Percentiles rank a stretch among this genome's conserved stretches.
Conservation (phyloP, 2,329 filamentous ascomycete genomes). For the Pseudogymnoascus sp. region DNA sequence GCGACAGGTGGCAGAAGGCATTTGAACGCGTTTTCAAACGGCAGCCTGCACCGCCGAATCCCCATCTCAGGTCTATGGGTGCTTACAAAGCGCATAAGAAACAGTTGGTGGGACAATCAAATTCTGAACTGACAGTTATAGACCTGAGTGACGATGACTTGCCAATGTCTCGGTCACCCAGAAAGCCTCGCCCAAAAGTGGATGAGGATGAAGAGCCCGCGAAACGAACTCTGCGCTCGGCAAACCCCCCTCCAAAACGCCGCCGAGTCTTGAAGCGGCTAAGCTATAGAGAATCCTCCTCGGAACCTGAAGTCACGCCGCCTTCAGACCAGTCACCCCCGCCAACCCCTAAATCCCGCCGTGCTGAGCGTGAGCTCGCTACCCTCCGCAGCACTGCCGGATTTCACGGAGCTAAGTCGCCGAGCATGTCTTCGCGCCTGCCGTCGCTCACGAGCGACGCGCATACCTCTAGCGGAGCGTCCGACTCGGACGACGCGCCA, state of each 20-base stretch:
- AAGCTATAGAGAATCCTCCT: neutral
- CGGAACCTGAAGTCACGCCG: neutral
- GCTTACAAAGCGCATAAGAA: neutral
- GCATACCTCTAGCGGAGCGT: neutral
- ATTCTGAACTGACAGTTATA: neutral
- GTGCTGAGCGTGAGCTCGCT: conserved; percentile 22
- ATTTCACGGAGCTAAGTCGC: conserved; percentile 15
- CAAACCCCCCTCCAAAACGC: conserved; percentile 15
- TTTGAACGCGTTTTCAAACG: conserved; percentile 61
- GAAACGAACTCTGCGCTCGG: conserved; percentile 16
- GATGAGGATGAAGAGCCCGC: neutral
- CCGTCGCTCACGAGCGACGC: neutral
- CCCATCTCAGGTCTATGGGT: conserved; percentile 5
- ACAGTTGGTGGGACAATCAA: neutral
- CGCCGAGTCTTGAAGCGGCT: neutral
- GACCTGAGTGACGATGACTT: neutral
- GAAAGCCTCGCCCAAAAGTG: neutral
- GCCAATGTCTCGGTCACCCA: neutral
- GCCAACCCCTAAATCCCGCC: conserved; percentile 8
- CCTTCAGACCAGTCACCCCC: neutral
- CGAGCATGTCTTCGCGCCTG: neutral
- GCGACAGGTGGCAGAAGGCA: conserved; percentile 68
- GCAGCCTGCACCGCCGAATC: conserved; percentile 30
- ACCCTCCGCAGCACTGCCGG: conserved; percentile 25
- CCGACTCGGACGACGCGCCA: conserved; percentile 16